Percentiles rank a stretch among this genome's conserved stretches.
These are phyloP conservation scores for Aspergillus brunneoviolaceus DNA, from an alignment of 2,329 filamentous ascomycete genomes.

Conservation along the genomic window DNA sequence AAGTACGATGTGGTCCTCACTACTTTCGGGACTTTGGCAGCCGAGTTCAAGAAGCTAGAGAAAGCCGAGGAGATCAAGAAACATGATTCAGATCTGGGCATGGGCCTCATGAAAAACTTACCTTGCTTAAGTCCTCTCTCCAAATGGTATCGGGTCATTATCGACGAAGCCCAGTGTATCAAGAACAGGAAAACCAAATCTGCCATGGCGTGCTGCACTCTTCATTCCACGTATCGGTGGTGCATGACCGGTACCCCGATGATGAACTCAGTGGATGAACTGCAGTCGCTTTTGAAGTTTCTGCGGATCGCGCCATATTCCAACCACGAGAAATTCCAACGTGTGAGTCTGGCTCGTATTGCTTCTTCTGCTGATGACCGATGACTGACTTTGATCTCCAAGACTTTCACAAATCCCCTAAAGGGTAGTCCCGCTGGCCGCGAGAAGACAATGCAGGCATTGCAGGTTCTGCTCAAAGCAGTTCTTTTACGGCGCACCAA, in stretches of 20 bases:
- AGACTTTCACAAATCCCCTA: conserved; percentile 56
- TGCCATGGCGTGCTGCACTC: conserved; percentile 58
- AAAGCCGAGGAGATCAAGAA: conserved; percentile 52
- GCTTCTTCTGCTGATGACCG: background rate
- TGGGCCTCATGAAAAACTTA: conserved; percentile 39
- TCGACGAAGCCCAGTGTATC: conserved; percentile 79
- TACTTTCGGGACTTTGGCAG: conserved; percentile 70
- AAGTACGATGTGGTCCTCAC: conserved; percentile 74
- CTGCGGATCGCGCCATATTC: conserved; percentile 74
- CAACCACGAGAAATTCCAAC: conserved; percentile 61
- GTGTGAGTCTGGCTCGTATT: conserved; percentile 39
- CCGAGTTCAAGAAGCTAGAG: conserved; percentile 64
- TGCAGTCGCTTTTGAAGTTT: conserved; percentile 76
- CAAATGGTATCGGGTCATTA: conserved; percentile 67
- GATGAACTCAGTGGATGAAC: conserved; percentile 81
- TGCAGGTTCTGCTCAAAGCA: conserved; percentile 75
- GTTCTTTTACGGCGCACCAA: conserved; percentile 83
- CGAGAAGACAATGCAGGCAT: conserved; percentile 61
- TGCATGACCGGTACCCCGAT: conserved; percentile 81
- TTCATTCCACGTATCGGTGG: conserved; percentile 65
- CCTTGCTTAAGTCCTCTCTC: conserved; percentile 61
- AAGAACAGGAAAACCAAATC: conserved; percentile 69
- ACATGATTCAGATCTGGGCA: conserved; percentile 23
- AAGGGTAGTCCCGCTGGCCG: conserved; percentile 41
- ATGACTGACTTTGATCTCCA: background rate